phyloP scores from a whole-genome alignment of 2,329 filamentous ascomycete species.

The Aspergillus fijiensis region DNA sequence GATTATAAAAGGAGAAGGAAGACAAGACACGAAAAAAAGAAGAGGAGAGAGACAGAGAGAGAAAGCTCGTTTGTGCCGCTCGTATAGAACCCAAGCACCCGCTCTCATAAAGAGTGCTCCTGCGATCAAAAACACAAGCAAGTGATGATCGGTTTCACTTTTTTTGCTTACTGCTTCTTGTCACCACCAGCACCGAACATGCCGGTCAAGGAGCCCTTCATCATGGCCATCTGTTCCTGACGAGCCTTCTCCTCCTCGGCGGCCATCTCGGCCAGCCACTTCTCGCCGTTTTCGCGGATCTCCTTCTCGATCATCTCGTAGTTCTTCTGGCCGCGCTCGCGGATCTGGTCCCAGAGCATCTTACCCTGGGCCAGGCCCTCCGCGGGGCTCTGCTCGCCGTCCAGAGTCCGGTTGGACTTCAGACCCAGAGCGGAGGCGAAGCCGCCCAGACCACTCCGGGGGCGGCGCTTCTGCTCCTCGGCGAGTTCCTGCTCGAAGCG shows the following conservation, averaged over 20 bases:
- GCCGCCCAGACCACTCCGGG: constrained; percentile 62
- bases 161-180: constrained; percentile 25
- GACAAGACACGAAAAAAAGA: constrained; percentile 1
- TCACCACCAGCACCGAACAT: constrained; percentile 47
- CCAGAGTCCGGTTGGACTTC: constrained; percentile 62
- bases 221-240: constrained; percentile 86
- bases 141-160: neutral
- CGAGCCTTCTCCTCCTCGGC: constrained; percentile 83
- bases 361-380: constrained; percentile 88
- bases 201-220: constrained; percentile 75
- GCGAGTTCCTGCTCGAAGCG: constrained; percentile 79
- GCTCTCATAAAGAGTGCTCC: neutral
- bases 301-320: constrained; percentile 88
- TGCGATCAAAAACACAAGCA: neutral
- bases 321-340: constrained; percentile 85
- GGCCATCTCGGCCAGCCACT: constrained; percentile 93
- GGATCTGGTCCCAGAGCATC: constrained; percentile 93
- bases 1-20: constrained; percentile 18
- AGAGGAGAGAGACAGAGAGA: constrained; percentile 11
- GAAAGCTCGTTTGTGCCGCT: constrained; percentile 9
- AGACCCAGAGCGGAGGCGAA: constrained; percentile 74
- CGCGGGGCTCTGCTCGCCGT: constrained; percentile 68
- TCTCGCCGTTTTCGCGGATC: constrained; percentile 88
- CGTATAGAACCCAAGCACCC: neutral
- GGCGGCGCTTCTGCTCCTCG: constrained; percentile 64